Base-by-base conservation (phyloP, 805 yeast species). In the Saccharomycopsis schoenii region DNA sequence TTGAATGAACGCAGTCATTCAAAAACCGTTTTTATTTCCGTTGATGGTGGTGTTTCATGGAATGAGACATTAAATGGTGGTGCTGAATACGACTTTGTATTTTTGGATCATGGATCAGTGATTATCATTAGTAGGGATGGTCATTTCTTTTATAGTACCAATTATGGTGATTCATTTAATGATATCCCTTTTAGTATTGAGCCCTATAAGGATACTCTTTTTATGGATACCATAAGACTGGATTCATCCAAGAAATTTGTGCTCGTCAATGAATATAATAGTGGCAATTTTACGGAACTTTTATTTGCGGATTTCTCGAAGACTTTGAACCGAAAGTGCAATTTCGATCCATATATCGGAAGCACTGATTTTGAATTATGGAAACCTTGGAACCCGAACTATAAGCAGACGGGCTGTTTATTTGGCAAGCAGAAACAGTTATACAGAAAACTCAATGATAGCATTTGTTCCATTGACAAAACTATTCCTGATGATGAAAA, bases 211-310 rank as follows among this genome's bases (percentile, higher is more conserved):
- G 97, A 92, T 68, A 76, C 92, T 63, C 86, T 90, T 0, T 17
- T 91, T 97, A 0, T 89, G 89, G 42, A 97, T 97, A 93, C 97
- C 0, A 90, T 89, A 39, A 97, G 97, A 4, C 80, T 89, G 1
- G 98, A 92, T 71, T 88, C 90, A 17, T 83, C 96, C 2, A 75
- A 90, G 63, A 84, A 84, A 68, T 91, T 94, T 69, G 67, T 89
- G 56, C 69, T 94, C 3, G 78, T 90, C 66, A 84, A 81, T 0
- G 72, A 77, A 15, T 70, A 81, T 50, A 68, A 12, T 43, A 54
- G 40, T 21, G 56, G 37, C 9, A 39, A 37, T 36, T 21, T 73
- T 50, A 80, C 88, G 0, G 70, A 74, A 15, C 75, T 81, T 0
- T 73, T 77, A 56, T 76, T 82, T 29, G 66, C 88, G 34, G 89